Percentiles rank a stretch among this genome's conserved stretches.
phyloP scores from a whole-genome alignment of 202 grass and related monocot genomes.

The Carex arenaria region DNA sequence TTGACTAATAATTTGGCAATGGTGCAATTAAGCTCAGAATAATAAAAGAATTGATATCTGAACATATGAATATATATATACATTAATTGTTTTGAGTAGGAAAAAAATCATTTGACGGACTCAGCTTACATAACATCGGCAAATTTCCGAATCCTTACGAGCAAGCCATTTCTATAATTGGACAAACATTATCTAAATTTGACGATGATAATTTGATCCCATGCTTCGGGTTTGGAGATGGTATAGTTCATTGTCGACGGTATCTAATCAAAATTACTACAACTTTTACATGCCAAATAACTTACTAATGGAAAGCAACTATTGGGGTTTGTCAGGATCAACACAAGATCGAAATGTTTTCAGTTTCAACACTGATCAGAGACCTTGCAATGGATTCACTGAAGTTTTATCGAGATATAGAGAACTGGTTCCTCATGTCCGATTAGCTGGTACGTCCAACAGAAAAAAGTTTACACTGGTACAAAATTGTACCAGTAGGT shows the following conservation, averaged over 20 bases:
- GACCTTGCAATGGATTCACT: conserved; percentile 65
- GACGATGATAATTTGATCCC: conserved; percentile 78
- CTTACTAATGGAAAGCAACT: conserved; percentile 11
- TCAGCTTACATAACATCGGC: conserved; percentile 59
- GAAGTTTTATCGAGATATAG: conserved; percentile 61
- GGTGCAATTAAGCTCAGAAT: background rate
- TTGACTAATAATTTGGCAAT: background rate
- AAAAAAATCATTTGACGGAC: conserved; percentile 54
- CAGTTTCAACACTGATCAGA: conserved; percentile 55
- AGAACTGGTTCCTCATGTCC: conserved; percentile 58
- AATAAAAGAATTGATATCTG: background rate
- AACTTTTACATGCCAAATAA: conserved; percentile 18
- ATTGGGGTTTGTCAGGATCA: conserved; percentile 35
- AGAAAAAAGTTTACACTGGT: background rate
- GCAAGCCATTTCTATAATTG: conserved; percentile 72
- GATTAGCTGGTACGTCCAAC: conserved; percentile 53
- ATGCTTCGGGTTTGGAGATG: conserved; percentile 82
- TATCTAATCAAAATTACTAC: background rate
- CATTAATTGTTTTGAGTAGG: conserved; percentile 24
- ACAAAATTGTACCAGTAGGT: background rate
- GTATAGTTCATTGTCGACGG: conserved; percentile 22
- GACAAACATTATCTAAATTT: conserved; percentile 61
- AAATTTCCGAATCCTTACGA: conserved; percentile 69
- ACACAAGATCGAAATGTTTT: conserved; percentile 89
- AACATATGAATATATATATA: background rate